phyloP scores from a whole-genome alignment of 768 basidiomycete genomes.

The Termitomyces sp. region DNA sequence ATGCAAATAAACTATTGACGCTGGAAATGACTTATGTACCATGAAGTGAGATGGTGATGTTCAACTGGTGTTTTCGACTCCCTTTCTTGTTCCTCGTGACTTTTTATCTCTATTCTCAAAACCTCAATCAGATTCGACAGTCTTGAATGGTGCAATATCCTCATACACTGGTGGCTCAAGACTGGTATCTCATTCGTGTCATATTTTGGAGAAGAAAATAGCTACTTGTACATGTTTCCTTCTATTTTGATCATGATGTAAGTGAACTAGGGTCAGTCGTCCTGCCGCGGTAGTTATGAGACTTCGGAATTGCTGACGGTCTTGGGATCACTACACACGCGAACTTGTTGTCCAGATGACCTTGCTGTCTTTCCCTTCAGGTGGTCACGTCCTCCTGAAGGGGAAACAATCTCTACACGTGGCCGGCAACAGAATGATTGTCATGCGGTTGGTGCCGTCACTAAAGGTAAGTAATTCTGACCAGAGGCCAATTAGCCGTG shows the following conservation, averaged over 20 bases:
- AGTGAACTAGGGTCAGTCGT: background rate
- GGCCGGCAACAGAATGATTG: background rate
- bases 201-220: background rate
- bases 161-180: too few relatives aligned
- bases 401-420: background rate
- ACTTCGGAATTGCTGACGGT: background rate
- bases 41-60: background rate
- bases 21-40: too few relatives aligned
- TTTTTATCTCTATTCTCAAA: background rate
- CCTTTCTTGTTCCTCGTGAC: conserved; percentile 32
- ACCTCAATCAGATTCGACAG: background rate
- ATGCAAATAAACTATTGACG: too few relatives aligned
- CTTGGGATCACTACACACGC: background rate
- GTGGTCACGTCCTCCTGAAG: background rate
- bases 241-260: background rate
- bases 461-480: background rate
- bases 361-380: background rate
- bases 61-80: conserved; percentile 30
- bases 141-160: background rate
- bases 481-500: background rate
- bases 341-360: background rate
- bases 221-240: background rate
- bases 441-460: background rate
- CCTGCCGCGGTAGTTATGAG: background rate
- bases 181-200: too few relatives aligned